Evolutionary conservation across 768 basidiomycete species (phyloP).

Genomic region (Suillus weaverae): DNA sequence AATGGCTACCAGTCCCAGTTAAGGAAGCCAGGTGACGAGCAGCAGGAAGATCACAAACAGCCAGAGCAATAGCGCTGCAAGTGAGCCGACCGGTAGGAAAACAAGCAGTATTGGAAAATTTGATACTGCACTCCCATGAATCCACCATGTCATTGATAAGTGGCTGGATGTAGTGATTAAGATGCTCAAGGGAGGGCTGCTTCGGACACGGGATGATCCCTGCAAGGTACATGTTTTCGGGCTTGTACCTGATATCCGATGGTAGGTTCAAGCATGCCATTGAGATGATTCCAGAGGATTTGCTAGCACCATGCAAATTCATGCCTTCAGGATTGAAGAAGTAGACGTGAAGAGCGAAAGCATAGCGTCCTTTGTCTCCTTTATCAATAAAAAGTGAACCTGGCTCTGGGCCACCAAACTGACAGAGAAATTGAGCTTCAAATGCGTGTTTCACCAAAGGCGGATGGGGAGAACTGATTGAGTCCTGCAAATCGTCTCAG

Average conservation of each 20-base stretch:
- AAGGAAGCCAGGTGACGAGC: constrained; percentile 27
- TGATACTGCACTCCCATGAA: constrained; percentile 18
- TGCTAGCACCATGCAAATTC: not conserved
- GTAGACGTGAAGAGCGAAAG: constrained; percentile 10
- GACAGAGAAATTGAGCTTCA: constrained; percentile 16
- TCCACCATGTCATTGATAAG: constrained; percentile 16
- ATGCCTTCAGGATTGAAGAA: constrained; percentile 9
- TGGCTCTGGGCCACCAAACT: constrained; percentile 7
- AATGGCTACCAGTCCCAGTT: constrained; percentile 18
- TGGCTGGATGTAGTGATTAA: constrained; percentile 16
- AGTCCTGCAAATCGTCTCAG: not conserved
- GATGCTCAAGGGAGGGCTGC: not conserved
- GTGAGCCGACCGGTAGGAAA: constrained; percentile 12
- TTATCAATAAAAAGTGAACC: constrained; percentile 15
- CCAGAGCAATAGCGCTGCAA: constrained; percentile 18
- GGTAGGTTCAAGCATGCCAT: not conserved
- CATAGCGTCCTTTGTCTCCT: constrained; percentile 10
- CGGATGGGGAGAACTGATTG: not conserved
- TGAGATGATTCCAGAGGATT: not conserved
- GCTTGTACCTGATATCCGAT: not conserved
- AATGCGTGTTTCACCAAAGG: constrained; percentile 7
- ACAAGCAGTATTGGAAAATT: constrained; percentile 13
- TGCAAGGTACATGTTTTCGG: not conserved
- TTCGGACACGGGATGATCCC: not conserved
- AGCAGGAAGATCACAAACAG: constrained; percentile 31